A percentile compares a stretch with the other conserved stretches of the same genome.
Evolutionary conservation across 805 yeast genomes (phyloP).

Genomic region (Jamesozyma hellenica): DNA sequence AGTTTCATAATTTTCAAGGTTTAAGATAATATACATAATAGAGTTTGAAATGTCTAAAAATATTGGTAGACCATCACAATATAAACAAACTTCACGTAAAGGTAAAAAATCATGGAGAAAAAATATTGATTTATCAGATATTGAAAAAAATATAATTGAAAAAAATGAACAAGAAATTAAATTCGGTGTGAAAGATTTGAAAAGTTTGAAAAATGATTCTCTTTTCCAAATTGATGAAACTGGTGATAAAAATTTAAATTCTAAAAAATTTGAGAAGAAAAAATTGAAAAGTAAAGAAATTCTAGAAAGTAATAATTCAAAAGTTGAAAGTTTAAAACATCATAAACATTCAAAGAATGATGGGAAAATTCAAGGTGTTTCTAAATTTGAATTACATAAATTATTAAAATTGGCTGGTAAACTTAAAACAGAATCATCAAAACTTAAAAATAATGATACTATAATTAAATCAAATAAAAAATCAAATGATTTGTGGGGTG

Average conservation of each 20-base stretch:
- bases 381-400: slow-evolving; percentile 50
- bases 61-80: slow-evolving; percentile 42
- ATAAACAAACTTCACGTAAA: slow-evolving; percentile 72
- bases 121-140: slow-evolving; percentile 76
- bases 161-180: slow-evolving; percentile 46
- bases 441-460: slow-evolving; percentile 54
- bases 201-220: slow-evolving; percentile 18
- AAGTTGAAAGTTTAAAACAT: slow-evolving; percentile 53
- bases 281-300: slow-evolving; percentile 58
- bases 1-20: too few relatives aligned
- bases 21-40: too few relatives aligned
- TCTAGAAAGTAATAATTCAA: slow-evolving; percentile 52
- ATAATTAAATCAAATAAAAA: slow-evolving; percentile 36
- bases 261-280: slow-evolving; percentile 34
- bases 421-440: slow-evolving; percentile 43
- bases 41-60: too few relatives aligned
- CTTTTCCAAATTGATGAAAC: slow-evolving; percentile 51
- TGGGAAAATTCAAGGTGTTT: slow-evolving; percentile 48
- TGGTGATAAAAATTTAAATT: slow-evolving; percentile 41
- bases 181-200: slow-evolving; percentile 26
- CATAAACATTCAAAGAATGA: slow-evolving; percentile 29
- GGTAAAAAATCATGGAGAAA: slow-evolving; percentile 96
- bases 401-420: slow-evolving; percentile 73
- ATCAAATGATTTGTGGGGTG: slow-evolving; percentile 66
- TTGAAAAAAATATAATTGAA: slow-evolving; percentile 61